Base-by-base conservation (phyloP, 2,329 filamentous ascomycete genomes). In the Amesomyces nigricolor region DNA sequence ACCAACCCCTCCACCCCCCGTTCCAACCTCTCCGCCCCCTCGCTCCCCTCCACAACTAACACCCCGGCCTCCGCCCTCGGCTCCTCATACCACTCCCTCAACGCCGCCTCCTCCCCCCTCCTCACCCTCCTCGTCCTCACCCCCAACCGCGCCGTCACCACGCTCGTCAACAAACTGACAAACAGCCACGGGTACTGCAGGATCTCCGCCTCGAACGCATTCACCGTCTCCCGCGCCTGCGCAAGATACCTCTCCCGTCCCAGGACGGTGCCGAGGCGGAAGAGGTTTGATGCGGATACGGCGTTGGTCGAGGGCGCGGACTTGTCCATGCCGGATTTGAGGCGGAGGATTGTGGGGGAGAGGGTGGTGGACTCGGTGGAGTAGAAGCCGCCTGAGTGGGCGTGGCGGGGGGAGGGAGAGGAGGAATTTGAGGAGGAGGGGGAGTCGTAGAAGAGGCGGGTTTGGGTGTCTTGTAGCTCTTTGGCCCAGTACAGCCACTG, bases 241-340 rank as follows among this genome's bases (percentile, higher is more conserved):
- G 75, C 74, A 0, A 77, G 78, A 65, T 89, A 91, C 2, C 71
- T 70, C 2, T 82, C 73, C 60, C 89, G 83, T 46, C 82, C 80
- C 0, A 95, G 76, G 1, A 95, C 69, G 5, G 79, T 79, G 11
- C 83, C 83, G 4, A 97, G 80, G 0, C 89, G 85, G 72, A 94
- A 88, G n/a, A 97, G 75, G 67, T 97, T 97, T 14, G 82, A 80
- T 0, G 89, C 88, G n/a, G 88, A 87, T 5, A 92, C 81, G 39
- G 89, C 90, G 67, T 99, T 99, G 50, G 89, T 87, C 0, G 90
- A 94, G 0, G 94, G 94, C 58, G 94, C 87, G 1, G 90, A 86
- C 5, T 89, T 89, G 70, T 99, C 94, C 80, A 96, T 96, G 61
- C 91, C 94, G 60, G 95, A 90, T 72, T 99, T 99, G 48, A 96